phyloP scores from a whole-genome alignment of 2,329 filamentous ascomycete species.

The Sporothrix variecibatus region DNA sequence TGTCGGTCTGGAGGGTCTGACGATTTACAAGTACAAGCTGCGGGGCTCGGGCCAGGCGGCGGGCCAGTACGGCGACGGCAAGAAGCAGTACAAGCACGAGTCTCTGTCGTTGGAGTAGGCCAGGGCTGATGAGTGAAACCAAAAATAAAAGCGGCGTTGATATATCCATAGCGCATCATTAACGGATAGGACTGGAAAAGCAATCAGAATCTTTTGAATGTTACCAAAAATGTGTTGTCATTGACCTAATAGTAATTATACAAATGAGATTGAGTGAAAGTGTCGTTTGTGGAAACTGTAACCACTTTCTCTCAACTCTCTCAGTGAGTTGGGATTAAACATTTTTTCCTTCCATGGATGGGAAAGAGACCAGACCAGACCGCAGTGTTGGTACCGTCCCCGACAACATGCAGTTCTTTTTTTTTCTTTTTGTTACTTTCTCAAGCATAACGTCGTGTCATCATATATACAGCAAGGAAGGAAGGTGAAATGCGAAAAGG shows the following conservation, averaged over 20 bases:
- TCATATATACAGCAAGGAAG: slow-evolving; percentile 23
- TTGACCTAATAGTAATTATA: slow-evolving; percentile 11
- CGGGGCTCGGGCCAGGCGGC: slow-evolving; percentile 82
- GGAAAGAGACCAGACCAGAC: neutral
- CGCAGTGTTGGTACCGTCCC: neutral
- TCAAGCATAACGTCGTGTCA: slow-evolving; percentile 27
- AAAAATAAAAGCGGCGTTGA: neutral
- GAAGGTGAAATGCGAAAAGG: neutral
- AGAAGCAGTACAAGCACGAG: slow-evolving; percentile 63
- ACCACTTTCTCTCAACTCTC: neutral
- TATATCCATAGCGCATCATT: neutral
- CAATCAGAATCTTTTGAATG: neutral
- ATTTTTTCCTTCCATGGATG: slow-evolving; percentile 5
- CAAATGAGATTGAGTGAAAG: neutral
- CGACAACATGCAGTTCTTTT: neutral
- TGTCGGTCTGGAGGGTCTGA: slow-evolving; percentile 89
- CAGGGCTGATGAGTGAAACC: neutral
- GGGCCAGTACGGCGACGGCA: slow-evolving; percentile 68
- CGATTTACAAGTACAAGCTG: slow-evolving; percentile 96
- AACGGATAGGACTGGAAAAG: neutral
- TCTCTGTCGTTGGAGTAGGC: slow-evolving; percentile 44
- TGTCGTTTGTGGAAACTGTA: neutral
- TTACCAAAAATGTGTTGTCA: slow-evolving; percentile 4
- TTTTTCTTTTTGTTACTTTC: neutral
- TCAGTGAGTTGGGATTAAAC: slow-evolving; percentile 21